Conservation (phyloP, 1,284 basidiomycete species). For the Cutaneotrichosporon dermatis region DNA sequence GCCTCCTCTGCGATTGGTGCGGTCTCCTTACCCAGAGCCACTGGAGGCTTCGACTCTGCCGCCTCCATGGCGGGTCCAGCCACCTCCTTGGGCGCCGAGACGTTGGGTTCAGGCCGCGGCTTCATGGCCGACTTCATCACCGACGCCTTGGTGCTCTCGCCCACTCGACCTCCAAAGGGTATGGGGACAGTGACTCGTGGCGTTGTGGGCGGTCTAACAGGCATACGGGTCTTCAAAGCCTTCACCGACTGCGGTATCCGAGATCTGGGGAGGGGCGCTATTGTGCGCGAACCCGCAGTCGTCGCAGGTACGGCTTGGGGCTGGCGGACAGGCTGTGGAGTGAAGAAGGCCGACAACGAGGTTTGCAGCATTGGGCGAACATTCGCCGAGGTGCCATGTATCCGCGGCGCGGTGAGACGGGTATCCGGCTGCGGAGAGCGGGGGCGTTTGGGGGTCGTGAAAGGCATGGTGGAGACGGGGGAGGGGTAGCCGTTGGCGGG, state of each 20-base stretch:
- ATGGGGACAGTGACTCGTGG: constrained; percentile 3
- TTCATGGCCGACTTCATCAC: neutral
- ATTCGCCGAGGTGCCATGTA: too few relatives aligned
- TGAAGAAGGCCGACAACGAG: neutral
- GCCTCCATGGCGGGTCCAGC: neutral
- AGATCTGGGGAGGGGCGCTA: neutral
- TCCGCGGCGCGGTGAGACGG: neutral
- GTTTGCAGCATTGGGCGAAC: neutral
- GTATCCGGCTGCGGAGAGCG: neutral
- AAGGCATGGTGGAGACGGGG: neutral
- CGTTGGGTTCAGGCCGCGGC: too few relatives aligned
- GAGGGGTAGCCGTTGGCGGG: constrained; percentile 9
- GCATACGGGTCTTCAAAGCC: neutral
- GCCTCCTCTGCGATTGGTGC: neutral
- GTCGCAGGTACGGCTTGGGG: neutral
- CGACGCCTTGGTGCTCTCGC: constrained; percentile 3
- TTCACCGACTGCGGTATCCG: neutral
- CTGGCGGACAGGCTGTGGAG: neutral
- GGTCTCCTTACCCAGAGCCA: neutral
- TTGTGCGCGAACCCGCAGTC: neutral
- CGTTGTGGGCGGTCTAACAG: neutral
- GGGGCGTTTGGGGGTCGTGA: neutral
- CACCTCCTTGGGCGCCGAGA: too few relatives aligned
- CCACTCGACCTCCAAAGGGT: constrained; percentile 6
- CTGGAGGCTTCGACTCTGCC: neutral